These are phyloP conservation scores for Terana coerulea DNA, from an alignment of 768 basidiomycete genomes.

Conservation along the genomic window DNA sequence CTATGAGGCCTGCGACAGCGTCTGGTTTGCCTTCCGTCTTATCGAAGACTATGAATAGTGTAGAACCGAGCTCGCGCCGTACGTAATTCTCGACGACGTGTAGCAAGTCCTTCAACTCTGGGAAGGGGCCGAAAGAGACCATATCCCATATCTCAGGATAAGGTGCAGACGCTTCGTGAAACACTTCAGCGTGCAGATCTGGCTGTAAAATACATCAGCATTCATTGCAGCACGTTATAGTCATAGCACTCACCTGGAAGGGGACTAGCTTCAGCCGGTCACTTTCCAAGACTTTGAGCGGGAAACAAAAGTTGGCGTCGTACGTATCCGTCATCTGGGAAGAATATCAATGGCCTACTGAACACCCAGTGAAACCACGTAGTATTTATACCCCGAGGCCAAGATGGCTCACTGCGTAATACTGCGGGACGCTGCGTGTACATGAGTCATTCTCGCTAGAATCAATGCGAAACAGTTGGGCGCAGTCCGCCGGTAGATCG, in stretches of 20 bases:
- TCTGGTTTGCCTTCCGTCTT: conserved; percentile 19
- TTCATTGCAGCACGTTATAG: no score
- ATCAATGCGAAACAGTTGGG: no score
- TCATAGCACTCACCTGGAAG: no score
- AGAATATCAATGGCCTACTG: no score
- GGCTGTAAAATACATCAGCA: no score
- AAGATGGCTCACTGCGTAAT: no score
- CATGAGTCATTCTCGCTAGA: no score
- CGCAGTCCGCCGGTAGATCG: no score
- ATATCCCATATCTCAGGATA: conserved; percentile 26
- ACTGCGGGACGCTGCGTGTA: no score
- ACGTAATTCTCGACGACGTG: conserved; percentile 11
- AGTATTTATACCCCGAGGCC: no score
- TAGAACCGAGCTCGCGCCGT: conserved; percentile 1
- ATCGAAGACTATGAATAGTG: conserved; percentile 38
- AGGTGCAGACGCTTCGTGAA: neutral
- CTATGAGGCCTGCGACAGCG: conserved; percentile 34
- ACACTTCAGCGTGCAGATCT: neutral
- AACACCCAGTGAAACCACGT: no score
- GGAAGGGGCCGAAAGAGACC: conserved; percentile 27
- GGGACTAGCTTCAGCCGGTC: conserved; percentile 35
- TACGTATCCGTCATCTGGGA: conserved; percentile 19
- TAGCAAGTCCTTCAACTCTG: no score
- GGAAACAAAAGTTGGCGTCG: conserved; percentile 34
- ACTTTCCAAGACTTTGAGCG: conserved; percentile 30